Percentiles rank a stretch among this genome's conserved stretches.
phyloP scores from a whole-genome alignment of 768 basidiomycete genomes.

The Cystofilobasidium capitatum region DNA sequence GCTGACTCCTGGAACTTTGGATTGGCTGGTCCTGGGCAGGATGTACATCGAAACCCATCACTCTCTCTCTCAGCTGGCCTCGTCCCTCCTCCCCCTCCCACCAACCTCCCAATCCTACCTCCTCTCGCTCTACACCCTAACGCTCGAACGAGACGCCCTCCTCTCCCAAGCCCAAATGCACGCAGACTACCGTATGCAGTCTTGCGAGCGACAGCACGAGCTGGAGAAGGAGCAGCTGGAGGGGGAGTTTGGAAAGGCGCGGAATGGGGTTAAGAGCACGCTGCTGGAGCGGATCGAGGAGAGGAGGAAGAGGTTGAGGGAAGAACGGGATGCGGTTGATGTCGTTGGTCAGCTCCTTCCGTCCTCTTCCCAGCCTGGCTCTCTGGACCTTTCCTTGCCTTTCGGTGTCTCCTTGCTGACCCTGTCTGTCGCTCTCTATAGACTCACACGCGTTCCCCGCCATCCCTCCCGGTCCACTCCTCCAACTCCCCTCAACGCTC shows the following conservation, averaged over 20 bases:
- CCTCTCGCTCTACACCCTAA: slow-evolving; percentile 39
- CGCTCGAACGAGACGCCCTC: slow-evolving; percentile 41
- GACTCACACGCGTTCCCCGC: neutral
- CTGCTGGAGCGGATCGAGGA: slow-evolving; percentile 43
- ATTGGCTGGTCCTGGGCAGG: slow-evolving; percentile 24
- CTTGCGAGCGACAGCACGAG: slow-evolving; percentile 40
- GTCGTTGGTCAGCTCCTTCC: slow-evolving; percentile 38
- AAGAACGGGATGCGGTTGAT: slow-evolving; percentile 44
- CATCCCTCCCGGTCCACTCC: neutral
- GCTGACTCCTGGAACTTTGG: neutral
- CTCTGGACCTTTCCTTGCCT: neutral
- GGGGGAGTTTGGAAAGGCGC: slow-evolving; percentile 41
- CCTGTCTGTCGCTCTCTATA: neutral
- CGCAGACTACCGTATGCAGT: slow-evolving; percentile 40
- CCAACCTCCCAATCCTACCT: slow-evolving; percentile 37
- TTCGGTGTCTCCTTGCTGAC: neutral
- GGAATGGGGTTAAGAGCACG: slow-evolving; percentile 40
- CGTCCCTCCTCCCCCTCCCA: slow-evolving; percentile 35
- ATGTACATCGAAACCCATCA: slow-evolving; percentile 38
- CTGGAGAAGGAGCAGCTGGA: slow-evolving; percentile 42
- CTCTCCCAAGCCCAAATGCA: slow-evolving; percentile 39
- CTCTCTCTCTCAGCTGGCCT: slow-evolving; percentile 37
- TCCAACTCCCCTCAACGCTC: neutral
- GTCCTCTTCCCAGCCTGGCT: neutral
- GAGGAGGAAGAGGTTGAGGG: slow-evolving; percentile 39